Evolutionary conservation across 2,329 filamentous ascomycete genomes (phyloP).

Genomic region (Colletotrichum sp.): DNA sequence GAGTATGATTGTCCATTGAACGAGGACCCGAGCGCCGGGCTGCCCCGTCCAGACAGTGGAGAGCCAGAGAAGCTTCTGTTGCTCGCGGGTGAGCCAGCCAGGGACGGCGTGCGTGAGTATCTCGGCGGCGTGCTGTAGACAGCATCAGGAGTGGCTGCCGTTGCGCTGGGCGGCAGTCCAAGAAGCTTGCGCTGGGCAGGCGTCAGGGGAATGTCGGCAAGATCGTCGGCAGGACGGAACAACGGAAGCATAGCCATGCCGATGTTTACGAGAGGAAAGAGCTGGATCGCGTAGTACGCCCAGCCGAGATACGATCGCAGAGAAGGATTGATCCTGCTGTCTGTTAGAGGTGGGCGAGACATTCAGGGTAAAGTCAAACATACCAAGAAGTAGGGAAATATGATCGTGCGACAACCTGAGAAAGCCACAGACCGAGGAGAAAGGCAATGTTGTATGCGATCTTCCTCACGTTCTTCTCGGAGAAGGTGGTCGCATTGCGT

Average conservation of each 20-base stretch:
- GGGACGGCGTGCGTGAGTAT: constrained; percentile 77
- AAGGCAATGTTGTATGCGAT: constrained; percentile 72
- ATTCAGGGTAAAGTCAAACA: constrained; percentile 23
- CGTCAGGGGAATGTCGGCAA: constrained; percentile 89
- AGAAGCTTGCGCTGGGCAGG: constrained; percentile 86
- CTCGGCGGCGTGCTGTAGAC: constrained; percentile 83
- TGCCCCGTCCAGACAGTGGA: constrained; percentile 61
- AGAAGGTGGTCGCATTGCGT: constrained; percentile 79
- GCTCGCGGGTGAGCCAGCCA: constrained; percentile 66
- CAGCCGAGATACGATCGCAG: constrained; percentile 41
- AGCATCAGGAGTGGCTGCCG: constrained; percentile 68
- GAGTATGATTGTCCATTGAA: constrained; percentile 53
- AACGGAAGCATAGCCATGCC: constrained; percentile 74
- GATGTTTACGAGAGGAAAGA: constrained; percentile 74
- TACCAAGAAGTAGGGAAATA: constrained; percentile 45
- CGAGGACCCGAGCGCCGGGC: constrained; percentile 43
- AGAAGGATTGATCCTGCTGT: constrained; percentile 4
- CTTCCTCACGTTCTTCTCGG: constrained; percentile 74
- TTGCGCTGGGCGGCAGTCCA: constrained; percentile 73
- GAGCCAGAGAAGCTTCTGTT: constrained; percentile 62
- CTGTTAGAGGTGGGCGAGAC: neutral
- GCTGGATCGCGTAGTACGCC: constrained; percentile 53
- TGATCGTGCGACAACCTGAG: constrained; percentile 37
- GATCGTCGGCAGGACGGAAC: constrained; percentile 73
- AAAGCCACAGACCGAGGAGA: constrained; percentile 40